Base-by-base conservation (phyloP, 352 stramenopile genomes). In the Halophytophthora batemanensis region DNA sequence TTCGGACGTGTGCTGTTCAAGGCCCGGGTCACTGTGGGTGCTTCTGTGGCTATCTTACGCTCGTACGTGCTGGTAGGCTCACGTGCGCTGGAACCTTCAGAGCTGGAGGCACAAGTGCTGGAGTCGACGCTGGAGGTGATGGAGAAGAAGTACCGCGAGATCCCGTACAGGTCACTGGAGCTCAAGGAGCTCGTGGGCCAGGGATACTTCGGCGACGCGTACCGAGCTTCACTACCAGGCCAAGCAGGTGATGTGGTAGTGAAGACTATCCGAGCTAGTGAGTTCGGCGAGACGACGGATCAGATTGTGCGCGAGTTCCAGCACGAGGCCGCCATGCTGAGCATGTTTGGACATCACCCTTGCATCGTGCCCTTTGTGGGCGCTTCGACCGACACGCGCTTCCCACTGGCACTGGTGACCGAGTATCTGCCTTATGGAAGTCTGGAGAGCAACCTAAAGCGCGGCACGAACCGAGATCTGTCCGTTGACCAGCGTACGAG, bases 251-350 rank as follows among this genome's bases (percentile, higher is more conserved):
- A 93, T 36, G 82, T 93, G 2, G 82, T 93, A 7, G 80, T 93
- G 17, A 93, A 93, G 66, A 90, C 79, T 3, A 84, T 93, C 39
- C 77, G 82, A 23, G 73, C 79, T 18, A 82, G 71, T 45, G 81
- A 87, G 40, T 87, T 88, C 59, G 78, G 81, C 29, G 78, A 90
- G 28, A 81, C 76, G 17, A 82, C 68, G 11, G 71, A 82, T 25
- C 78, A 92, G 51, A 86, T 92, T 50, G 53, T 90, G 39, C 68
- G 78, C n/a, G 81, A 92, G 49, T 90, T 93, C 43, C 82, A 87
- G 43, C 82, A 93, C 49, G 82, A 93, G 58, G 82, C 82, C 2
- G 79, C 82, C 0, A 75, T 90, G 49, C 59, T 90, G 21, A 82
- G 70, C 50, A 88, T 93, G 78, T 93, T 93, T 71, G 82, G 82